Evolutionary conservation across 1,284 basidiomycete genomes (phyloP), one percentile per base, ranked within the genome.

Genomic region (Pterulicium gracile): DNA sequence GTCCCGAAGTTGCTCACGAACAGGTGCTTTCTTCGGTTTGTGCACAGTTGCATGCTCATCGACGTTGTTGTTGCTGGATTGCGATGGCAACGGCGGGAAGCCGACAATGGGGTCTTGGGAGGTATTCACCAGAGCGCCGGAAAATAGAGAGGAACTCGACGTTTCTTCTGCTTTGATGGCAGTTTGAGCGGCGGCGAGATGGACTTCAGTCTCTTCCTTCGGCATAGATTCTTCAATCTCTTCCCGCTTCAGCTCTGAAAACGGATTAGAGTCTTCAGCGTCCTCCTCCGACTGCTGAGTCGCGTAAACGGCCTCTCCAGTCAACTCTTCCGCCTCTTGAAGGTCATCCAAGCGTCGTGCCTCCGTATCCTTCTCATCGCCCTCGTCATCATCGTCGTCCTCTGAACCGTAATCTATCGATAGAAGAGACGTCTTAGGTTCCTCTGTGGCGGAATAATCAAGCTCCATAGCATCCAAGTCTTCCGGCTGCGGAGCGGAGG

Each of bases 351-450:
- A 66, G 44, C 72, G 70, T 49, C 65, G 68, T 43, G 66, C 64
- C 35, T 75, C 74, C 51, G 69, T 66, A 34, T 73, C 72, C 50
- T 64, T 64, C 41, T 79, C 72, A 4, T 81, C 79, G 40, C 80
- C 79, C 7, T 84, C 81, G 14, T 73, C 64, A 40, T 65, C 70
- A 24, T 70, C 72, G 15, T 82, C 77, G 4, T 75, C 73, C 36
- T 77, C 77, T 4, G 72, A 72, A 49, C 71, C 65, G 54, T 79
- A 73, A 56, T 72, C 69, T 22, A 72, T 57, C 7, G 63, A 63
- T 24, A 68, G 55, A 39, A 66, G 42, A n/a, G 60, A 57, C 17
- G 52, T 50, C 34, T 52, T 49, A 21, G 57, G 48, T 27, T 49
- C 46, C 35, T 52, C 43, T 17, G 50, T 44, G 19, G 43, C 21